Conservation (phyloP, 495 filamentous ascomycete species). For the Aspergillus ellipticus region DNA sequence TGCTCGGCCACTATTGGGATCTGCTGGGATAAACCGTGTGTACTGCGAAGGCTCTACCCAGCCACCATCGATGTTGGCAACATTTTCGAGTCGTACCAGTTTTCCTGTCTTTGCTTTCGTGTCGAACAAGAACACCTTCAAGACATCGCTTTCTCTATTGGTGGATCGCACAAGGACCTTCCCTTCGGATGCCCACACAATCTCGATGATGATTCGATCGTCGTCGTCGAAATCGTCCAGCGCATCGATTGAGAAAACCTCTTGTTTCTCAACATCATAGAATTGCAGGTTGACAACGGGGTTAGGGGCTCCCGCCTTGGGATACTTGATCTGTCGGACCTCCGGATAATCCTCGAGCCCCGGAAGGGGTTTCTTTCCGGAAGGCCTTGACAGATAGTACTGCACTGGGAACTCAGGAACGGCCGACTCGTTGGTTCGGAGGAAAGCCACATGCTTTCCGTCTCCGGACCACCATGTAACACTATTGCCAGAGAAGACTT, state of each 20-base stretch:
- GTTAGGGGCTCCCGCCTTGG: conserved; percentile 92
- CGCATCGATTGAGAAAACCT: conserved; percentile 75
- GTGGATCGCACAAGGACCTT: conserved; percentile 86
- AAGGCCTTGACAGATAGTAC: conserved; percentile 87
- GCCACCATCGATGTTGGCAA: conserved; percentile 80
- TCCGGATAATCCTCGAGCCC: conserved; percentile 91
- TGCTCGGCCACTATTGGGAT: conserved; percentile 69
- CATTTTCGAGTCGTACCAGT: conserved; percentile 71
- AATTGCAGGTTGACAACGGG: conserved; percentile 83
- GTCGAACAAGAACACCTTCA: conserved; percentile 83
- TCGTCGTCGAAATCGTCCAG: conserved; percentile 73
- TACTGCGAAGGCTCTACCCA: conserved; percentile 95
- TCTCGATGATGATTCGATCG: conserved; percentile 86
- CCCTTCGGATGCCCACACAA: conserved; percentile 78
- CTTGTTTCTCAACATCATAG: conserved; percentile 77
- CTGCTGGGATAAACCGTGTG: conserved; percentile 82
- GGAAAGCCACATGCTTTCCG: conserved; percentile 82
- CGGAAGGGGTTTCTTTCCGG: conserved; percentile 62
- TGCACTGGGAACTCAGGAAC: conserved; percentile 94
- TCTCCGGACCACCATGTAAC: conserved; percentile 94
- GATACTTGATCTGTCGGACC: conserved; percentile 89
- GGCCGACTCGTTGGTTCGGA: conserved; percentile 85
- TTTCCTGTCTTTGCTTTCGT: conserved; percentile 71
- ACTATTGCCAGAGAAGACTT: conserved; percentile 76
- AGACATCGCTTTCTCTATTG: conserved; percentile 87